Base-by-base conservation (phyloP, 306 rosid genomes). In the Dryas alaskensis region DNA sequence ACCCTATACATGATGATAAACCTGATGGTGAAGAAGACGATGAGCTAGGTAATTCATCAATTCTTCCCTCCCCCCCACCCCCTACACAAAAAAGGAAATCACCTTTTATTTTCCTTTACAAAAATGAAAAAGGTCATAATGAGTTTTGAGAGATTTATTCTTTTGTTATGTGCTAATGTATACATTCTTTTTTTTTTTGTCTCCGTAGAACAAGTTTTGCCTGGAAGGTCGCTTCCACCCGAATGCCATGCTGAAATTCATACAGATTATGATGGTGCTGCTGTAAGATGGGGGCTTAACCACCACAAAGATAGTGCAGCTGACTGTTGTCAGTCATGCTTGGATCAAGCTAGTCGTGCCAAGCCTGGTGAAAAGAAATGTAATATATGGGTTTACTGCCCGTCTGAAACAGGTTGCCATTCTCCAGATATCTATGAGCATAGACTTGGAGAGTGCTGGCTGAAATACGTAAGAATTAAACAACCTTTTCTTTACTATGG, bases 341-440 rank as follows among this genome's bases (percentile, higher is more conserved):
- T 94, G 78, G 92, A 89, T 79, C 97, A 91, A 1, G 97, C 96
- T 4, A 84, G 52, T 79, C 74, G 16, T 22, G 96, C 96, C 45
- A 92, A 79, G 78, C 87, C 90, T 49, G 86, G 88, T 9, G 94
- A 86, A 50, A 82, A 73, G 81, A 91, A 84, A 88, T 91, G 98
- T 82, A 94, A 94, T 79, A 74, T 88, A 58, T 94, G 98, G 97
- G 98, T 94, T 80, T 94, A 94, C 79, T 94, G 98, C 70, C 98
- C 97, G 1, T 83, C 89, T 12, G 98, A 91, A 75, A 43, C 22
- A 17, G 98, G 98, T 40, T 91, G 98, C 79, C 82, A 94, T 81
- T 94, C 98, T 49, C 97, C 96, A 19, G 98, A 94, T 71, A 87
- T 87, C 60, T 94, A 94, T 61, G 80, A 87, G 72, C 98, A 94